phyloP scores from a whole-genome alignment of 306 rosid species.

The Argentina anserina region DNA sequence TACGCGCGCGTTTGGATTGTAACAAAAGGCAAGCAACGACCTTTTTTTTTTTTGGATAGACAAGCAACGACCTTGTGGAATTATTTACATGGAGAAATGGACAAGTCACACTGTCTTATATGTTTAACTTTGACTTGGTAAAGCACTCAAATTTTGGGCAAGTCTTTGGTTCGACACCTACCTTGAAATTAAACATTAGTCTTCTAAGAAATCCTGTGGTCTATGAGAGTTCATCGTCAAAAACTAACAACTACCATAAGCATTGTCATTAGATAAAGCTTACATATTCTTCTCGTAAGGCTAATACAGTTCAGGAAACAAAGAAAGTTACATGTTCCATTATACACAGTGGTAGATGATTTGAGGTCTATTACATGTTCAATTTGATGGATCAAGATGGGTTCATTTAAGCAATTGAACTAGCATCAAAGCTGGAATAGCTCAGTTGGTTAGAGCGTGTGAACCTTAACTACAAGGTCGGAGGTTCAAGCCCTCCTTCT shows the following conservation, averaged over 20 bases:
- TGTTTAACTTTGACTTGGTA: neutral
- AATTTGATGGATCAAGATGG: neutral
- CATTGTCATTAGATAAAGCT: neutral
- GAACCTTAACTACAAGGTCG: neutral
- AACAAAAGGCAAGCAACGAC: neutral
- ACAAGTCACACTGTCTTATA: neutral
- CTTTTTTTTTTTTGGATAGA: too few species aligned
- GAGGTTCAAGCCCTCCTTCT: neutral
- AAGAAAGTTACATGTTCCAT: neutral
- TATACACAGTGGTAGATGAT: neutral
- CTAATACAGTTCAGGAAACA: neutral
- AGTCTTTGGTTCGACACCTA: neutral
- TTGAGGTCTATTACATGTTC: neutral
- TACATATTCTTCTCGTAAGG: neutral
- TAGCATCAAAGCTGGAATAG: neutral
- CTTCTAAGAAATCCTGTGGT: neutral
- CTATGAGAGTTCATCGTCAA: neutral
- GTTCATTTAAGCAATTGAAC: too few species aligned
- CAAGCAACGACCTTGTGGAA: neutral
- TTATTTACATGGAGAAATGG: neutral
- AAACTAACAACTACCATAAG: neutral
- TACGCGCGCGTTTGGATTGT: conserved; percentile 15
- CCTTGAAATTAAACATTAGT: neutral
- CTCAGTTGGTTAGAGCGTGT: neutral
- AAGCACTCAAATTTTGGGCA: neutral